These are phyloP conservation scores for Tolypocladium ophioglossoides DNA, from an alignment of 2,329 filamentous ascomycete species.

Conservation along the genomic window DNA sequence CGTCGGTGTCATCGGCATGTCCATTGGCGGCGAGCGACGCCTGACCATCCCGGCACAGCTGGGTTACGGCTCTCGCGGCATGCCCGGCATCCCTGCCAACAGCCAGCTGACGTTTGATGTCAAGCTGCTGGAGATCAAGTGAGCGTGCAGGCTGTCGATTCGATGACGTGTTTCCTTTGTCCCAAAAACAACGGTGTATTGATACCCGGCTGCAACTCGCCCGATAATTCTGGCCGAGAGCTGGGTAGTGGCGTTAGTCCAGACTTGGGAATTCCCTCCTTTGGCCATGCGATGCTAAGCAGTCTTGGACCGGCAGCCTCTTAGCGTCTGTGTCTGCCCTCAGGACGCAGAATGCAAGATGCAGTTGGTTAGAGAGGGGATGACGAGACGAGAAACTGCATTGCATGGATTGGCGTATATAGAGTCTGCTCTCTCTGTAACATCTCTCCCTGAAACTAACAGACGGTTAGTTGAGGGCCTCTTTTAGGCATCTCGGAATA, in stretches of 20 bases:
- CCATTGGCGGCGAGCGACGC: conserved; percentile 84
- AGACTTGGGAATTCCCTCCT: conserved; percentile 3
- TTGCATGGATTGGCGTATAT: conserved; percentile 3
- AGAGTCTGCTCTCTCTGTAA: not conserved
- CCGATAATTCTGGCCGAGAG: conserved; percentile 1
- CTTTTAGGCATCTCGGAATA: not conserved
- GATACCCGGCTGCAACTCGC: conserved; percentile 2
- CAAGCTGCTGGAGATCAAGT: conserved; percentile 77
- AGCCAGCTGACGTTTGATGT: conserved; percentile 87
- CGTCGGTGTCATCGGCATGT: conserved; percentile 85
- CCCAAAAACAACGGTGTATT: not conserved
- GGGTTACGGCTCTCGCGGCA: conserved; percentile 77
- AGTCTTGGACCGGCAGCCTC: conserved; percentile 38
- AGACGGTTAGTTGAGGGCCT: not conserved
- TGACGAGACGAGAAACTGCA: conserved; percentile 2
- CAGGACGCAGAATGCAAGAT: not conserved
- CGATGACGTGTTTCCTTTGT: not conserved
- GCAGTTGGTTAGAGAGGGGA: conserved; percentile 2
- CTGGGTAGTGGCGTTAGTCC: conserved; percentile 7
- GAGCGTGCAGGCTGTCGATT: conserved; percentile 20
- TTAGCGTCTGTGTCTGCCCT: conserved; percentile 15
- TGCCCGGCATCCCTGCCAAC: conserved; percentile 83
- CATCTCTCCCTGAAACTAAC: not conserved
- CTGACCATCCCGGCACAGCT: conserved; percentile 79
- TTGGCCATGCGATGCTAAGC: conserved; percentile 25